A percentile compares a stretch with the other conserved stretches of the same genome.
phyloP scores from a whole-genome alignment of 2,329 filamentous ascomycete species.

The Colletotrichum paranaense region DNA sequence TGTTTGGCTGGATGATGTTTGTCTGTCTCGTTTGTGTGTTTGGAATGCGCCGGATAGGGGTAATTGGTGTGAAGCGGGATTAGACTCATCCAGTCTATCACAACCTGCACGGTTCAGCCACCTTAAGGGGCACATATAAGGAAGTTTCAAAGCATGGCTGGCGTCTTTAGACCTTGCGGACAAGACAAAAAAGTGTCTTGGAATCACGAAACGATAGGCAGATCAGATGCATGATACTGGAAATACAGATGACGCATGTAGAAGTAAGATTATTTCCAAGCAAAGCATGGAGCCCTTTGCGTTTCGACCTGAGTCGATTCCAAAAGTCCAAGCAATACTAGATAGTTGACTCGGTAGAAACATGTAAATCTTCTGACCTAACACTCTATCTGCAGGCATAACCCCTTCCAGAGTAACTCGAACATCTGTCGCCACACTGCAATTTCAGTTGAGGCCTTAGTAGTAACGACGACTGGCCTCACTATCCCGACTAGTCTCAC shows the following conservation, averaged over 20 bases:
- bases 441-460: not conserved
- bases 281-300: not conserved
- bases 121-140: not conserved
- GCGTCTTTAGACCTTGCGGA: not conserved
- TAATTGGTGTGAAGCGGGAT: conserved; percentile 7
- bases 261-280: not conserved
- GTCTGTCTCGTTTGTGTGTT: conserved; percentile 2
- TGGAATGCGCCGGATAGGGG: conserved; percentile 1
- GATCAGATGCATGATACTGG: not conserved
- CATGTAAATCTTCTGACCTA: not conserved
- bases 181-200: not conserved
- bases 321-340: not conserved
- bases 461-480: not conserved
- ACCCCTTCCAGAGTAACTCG: not conserved
- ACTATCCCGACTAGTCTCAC: no score
- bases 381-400: not conserved
- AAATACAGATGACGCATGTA: not conserved
- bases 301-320: not conserved
- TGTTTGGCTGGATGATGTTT: conserved; percentile 58
- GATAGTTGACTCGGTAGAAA: not conserved
- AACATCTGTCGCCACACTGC: not conserved
- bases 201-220: not conserved
- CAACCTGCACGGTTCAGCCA: not conserved
- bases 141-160: not conserved
- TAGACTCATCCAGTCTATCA: not conserved